A percentile compares a stretch with the other conserved stretches of the same genome.
phyloP scores from a whole-genome alignment of 768 basidiomycete genomes.

The Naganishia friedmannii region DNA sequence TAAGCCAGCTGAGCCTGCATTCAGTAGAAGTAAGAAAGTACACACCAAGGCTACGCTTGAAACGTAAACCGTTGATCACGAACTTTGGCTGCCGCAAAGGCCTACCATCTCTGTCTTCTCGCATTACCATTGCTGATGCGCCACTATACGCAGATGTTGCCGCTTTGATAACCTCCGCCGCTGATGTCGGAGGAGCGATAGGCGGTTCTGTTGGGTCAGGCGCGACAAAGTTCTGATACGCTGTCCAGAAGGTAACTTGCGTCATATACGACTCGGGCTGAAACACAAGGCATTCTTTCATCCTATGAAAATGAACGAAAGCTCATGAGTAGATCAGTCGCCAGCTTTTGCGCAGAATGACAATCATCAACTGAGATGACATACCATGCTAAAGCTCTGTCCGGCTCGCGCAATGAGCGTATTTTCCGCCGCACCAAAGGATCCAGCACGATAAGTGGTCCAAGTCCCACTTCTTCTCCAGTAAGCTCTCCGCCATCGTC shows the following conservation, averaged over 20 bases:
- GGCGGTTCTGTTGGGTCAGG: conserved; percentile 51
- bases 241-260: conserved; percentile 92
- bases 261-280: conserved; percentile 76
- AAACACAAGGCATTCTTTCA: conserved; percentile 79
- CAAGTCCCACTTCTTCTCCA: conserved; percentile 28
- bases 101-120: conserved; percentile 53
- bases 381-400: conserved; percentile 47
- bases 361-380: conserved; percentile 19
- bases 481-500: conserved; percentile 27
- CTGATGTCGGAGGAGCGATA: conserved; percentile 60
- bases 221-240: conserved; percentile 80
- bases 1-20: not conserved
- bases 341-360: not conserved
- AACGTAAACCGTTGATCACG: conserved; percentile 79
- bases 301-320: conserved; percentile 59
- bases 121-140: conserved; percentile 81
- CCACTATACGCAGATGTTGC: conserved; percentile 79
- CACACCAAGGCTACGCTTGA: conserved; percentile 44
- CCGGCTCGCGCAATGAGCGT: conserved; percentile 42
- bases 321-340: not conserved
- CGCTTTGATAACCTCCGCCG: conserved; percentile 92
- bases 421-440: conserved; percentile 35
- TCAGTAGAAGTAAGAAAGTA: not conserved
- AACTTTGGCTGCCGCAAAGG: conserved; percentile 64
- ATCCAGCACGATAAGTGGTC: conserved; percentile 36